These are phyloP conservation scores for Phaseolus lunatus DNA, from an alignment of 306 rosid species.

Conservation along the genomic window DNA sequence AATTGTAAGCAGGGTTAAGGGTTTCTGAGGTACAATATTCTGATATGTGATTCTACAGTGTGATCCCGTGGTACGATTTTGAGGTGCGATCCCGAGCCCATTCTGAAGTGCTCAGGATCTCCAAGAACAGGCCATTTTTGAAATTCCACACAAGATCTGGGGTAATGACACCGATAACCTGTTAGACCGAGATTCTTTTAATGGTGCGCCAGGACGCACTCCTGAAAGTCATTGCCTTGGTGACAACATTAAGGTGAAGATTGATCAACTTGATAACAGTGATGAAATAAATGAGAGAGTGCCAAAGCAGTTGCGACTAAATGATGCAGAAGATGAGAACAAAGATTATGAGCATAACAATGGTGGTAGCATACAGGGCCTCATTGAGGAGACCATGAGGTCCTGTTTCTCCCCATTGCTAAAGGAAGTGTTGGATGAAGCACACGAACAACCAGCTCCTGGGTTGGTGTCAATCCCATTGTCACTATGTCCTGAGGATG, in stretches of 20 bases:
- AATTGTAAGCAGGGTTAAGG: no score
- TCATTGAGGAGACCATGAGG: conserved; percentile 54
- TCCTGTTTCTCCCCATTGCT: conserved; percentile 54
- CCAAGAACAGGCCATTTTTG: conserved; percentile 75
- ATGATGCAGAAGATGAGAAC: conserved; percentile 40
- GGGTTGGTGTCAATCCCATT: conserved; percentile 48
- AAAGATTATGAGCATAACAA: conserved; percentile 7
- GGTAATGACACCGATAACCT: conserved; percentile 37
- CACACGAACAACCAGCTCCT: conserved; percentile 35
- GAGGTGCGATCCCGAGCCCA: no score
- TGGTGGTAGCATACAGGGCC: conserved; percentile 21
- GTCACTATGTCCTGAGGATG: conserved; percentile 50
- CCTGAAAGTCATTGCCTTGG: conserved; percentile 38
- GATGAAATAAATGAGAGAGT: conserved; percentile 40
- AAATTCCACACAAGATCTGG: conserved; percentile 91
- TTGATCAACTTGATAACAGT: conserved; percentile 46
- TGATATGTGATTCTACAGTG: no score
- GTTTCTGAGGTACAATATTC: no score
- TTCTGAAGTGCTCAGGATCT: no score
- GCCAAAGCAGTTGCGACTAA: conserved; percentile 41
- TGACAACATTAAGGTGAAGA: conserved; percentile 44
- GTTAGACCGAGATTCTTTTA: conserved; percentile 40
- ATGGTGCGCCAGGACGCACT: conserved; percentile 42
- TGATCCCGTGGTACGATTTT: no score
- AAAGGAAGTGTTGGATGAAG: conserved; percentile 42